Conservation (phyloP, 2,329 filamentous ascomycete genomes). For the Diplodia mutila region DNA sequence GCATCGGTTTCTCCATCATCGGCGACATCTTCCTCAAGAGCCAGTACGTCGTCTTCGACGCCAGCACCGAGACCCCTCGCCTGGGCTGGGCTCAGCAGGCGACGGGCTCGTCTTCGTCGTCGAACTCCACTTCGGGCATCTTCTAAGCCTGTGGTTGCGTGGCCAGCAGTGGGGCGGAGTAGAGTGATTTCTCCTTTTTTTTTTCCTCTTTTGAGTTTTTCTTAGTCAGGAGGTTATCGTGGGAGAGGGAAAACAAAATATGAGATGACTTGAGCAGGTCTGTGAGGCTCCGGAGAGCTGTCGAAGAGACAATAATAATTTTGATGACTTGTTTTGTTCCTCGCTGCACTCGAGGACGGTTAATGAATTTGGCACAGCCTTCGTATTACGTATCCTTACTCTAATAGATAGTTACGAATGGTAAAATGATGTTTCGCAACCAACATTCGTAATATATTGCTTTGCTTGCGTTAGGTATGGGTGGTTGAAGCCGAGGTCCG, state of each 20-base stretch:
- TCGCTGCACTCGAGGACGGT: background rate
- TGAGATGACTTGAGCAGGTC: background rate
- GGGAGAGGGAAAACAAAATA: background rate
- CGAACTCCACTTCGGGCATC: background rate
- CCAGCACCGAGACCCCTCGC: constrained; percentile 40
- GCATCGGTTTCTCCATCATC: constrained; percentile 67
- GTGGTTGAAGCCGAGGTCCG: too few species aligned
- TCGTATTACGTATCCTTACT: too few species aligned
- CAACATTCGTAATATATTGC: too few species aligned
- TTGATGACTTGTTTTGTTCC: background rate
- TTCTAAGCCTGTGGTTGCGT: background rate
- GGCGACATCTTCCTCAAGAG: constrained; percentile 80
- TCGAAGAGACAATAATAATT: background rate
- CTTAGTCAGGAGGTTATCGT: background rate
- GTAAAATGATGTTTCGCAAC: too few species aligned
- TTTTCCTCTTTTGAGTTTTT: background rate
- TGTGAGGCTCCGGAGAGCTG: background rate
- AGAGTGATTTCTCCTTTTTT: background rate
- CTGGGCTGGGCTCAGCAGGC: constrained; percentile 43
- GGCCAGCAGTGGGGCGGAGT: background rate
- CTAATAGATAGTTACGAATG: too few species aligned
- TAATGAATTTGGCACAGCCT: background rate
- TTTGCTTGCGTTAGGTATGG: too few species aligned
- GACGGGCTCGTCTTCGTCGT: background rate
- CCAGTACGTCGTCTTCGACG: constrained; percentile 73